These are phyloP conservation scores for Spinellus fusiger DNA, from an alignment of 192 early-diverging fungal genomes.

Conservation along the genomic window DNA sequence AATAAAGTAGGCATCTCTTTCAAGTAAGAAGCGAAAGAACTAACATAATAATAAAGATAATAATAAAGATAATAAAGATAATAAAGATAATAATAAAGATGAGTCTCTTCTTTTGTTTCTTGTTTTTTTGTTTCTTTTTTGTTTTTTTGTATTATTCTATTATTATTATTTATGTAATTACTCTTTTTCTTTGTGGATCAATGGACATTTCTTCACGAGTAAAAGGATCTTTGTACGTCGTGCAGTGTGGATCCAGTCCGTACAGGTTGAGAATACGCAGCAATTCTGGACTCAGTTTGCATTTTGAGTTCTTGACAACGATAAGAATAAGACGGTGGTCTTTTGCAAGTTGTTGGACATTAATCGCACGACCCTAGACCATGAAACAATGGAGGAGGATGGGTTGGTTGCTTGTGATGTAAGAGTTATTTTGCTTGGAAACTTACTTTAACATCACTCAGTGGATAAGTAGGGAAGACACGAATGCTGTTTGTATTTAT, in stretches of 20 bases:
- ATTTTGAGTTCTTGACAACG: constrained; percentile 17
- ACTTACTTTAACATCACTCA: not conserved
- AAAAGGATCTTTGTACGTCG: constrained; percentile 25
- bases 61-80: constrained; percentile 4
- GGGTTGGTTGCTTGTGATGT: too few relatives aligned
- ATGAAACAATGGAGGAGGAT: not conserved
- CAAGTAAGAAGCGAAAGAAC: constrained; percentile 23
- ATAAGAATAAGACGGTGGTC: constrained; percentile 28
- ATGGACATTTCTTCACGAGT: constrained; percentile 9
- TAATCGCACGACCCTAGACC: constrained; percentile 17
- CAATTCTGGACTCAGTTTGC: constrained; percentile 26
- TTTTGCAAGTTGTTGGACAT: constrained; percentile 14
- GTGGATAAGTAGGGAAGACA: not conserved
- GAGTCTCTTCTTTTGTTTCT: not conserved
- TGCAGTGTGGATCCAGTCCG: constrained; percentile 12
- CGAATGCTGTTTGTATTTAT: too few relatives aligned
- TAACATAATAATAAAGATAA: constrained; percentile 4
- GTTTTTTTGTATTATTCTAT: not conserved
- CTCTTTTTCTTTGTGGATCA: constrained; percentile 19
- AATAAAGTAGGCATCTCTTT: constrained; percentile 31
- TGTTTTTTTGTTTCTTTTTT: not conserved
- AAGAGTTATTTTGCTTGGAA: not conserved
- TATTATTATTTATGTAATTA: not conserved
- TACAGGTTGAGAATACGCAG: constrained; percentile 28
- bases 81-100: constrained; percentile 2